Evolutionary conservation across 257 asterid genomes (phyloP).

Genomic region (Jasminum sambac): DNA sequence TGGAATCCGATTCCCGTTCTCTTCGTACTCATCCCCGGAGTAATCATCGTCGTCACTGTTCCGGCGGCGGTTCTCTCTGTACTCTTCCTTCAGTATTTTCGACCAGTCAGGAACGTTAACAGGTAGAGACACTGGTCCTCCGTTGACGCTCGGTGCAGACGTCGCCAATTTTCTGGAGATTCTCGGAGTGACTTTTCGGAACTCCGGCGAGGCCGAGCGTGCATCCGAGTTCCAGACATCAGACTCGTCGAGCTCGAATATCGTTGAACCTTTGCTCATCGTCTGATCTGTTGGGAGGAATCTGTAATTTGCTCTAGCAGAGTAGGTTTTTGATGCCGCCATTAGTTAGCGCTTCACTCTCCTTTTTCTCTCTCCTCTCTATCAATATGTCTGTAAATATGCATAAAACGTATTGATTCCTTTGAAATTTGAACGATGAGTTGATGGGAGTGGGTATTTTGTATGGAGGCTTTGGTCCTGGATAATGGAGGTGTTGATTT

Average conservation of each 20-base stretch:
- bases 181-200: slow-evolving; percentile 36
- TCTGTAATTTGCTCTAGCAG: slow-evolving; percentile 52
- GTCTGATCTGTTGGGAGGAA: slow-evolving; percentile 51
- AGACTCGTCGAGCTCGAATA: slow-evolving; percentile 87
- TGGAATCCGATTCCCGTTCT: slow-evolving; percentile 58
- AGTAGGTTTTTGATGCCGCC: slow-evolving; percentile 77
- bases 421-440: background rate
- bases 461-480: no score
- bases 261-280: slow-evolving; percentile 31
- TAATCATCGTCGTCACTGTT: slow-evolving; percentile 41
- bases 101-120: slow-evolving; percentile 99
- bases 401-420: background rate
- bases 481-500: no score
- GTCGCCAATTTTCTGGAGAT: slow-evolving; percentile 39
- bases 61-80: slow-evolving; percentile 50
- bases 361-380: background rate
- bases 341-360: slow-evolving; percentile 23
- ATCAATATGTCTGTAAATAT: no score
- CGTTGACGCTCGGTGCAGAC: slow-evolving; percentile 10
- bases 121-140: slow-evolving; percentile 71
- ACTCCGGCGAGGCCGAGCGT: slow-evolving; percentile 60
- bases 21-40: slow-evolving; percentile 42
- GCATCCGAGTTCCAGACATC: slow-evolving; percentile 67
- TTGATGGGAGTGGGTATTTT: no score
- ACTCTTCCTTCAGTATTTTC: slow-evolving; percentile 82